Base-by-base conservation (phyloP, 2,329 filamentous ascomycete genomes). In the Trichoderma breve region DNA sequence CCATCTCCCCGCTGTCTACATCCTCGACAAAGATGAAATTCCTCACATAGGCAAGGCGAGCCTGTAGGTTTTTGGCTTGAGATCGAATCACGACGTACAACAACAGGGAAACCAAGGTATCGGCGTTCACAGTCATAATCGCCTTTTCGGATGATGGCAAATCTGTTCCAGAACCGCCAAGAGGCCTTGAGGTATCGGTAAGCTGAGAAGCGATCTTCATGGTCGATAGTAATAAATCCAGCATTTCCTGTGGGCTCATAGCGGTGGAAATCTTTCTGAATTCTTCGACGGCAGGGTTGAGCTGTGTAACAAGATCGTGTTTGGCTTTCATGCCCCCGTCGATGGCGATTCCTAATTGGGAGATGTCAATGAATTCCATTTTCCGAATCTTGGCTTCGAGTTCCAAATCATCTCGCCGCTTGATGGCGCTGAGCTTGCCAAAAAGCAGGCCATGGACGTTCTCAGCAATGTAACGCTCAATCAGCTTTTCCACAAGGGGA, bases 21-120 rank as follows among this genome's bases (percentile, higher is more conserved):
- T 99, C 96, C 76, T 98, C 96, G 65, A 97, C 95, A 81, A 97
- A 99, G 75, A 98, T 96, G 79, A 98, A 99, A 78, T 97, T 94
- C 57, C 95, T 92, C 87, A 98, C 97, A 80, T 98, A 99, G n/a
- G 92, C 86, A 61, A 99, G 84, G 24, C 95, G 89, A 3, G 96
- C 94, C 77, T 97, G 93, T 9, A 99, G 85, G 81, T 98, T 92
- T 72, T 93, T 90, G 30, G 97, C 90, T 73, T 96, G 93, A 12
- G 95, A 93, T 74, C 95, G 89, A 73, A 99, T 98, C 12, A 99
- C 93, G 18, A 99, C 94, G 73, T 97, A 91, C 24, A 99, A 86
- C 15, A 99, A 86, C 72, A 99, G 84, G 0, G 96, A 98, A 2
- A 99, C 96, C 32, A 99, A 84, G 0, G 95, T 94, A 81, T 99